These are phyloP conservation scores for Talaromyces sp. DNA, from an alignment of 2,329 filamentous ascomycete genomes.

Conservation along the genomic window DNA sequence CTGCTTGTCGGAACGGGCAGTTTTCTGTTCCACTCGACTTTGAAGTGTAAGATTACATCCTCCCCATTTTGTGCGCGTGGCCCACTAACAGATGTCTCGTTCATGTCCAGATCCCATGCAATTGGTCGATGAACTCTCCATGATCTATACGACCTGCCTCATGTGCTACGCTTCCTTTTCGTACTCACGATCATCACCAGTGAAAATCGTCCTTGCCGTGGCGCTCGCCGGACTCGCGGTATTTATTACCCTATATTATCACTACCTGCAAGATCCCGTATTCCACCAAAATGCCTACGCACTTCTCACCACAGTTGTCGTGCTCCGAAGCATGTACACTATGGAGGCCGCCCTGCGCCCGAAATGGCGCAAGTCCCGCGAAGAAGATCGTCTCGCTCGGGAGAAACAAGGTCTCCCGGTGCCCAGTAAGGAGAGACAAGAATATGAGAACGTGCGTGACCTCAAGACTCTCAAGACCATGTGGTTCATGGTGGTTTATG, in stretches of 20 bases:
- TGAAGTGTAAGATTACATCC: constrained; percentile 52
- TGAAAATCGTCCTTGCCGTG: constrained; percentile 56
- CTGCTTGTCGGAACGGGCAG: constrained; percentile 60
- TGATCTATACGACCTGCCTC: constrained; percentile 69
- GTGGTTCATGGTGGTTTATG: constrained; percentile 71
- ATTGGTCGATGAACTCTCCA: constrained; percentile 66
- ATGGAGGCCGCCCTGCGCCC: constrained; percentile 68
- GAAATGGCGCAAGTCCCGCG: constrained; percentile 49
- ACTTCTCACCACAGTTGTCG: constrained; percentile 65
- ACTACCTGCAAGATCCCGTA: constrained; percentile 73
- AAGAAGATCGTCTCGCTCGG: constrained; percentile 44
- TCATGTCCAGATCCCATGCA: constrained; percentile 54
- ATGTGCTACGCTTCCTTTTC: constrained; percentile 74
- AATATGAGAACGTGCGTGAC: constrained; percentile 55
- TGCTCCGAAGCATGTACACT: constrained; percentile 71
- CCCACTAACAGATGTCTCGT: too few relatives aligned
- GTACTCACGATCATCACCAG: constrained; percentile 56
- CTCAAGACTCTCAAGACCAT: constrained; percentile 60
- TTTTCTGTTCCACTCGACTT: constrained; percentile 61
- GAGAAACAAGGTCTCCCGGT: constrained; percentile 36
- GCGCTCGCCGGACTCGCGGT: constrained; percentile 55
- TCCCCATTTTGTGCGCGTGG: neutral
- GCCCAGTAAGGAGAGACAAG: constrained; percentile 43
- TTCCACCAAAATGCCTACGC: constrained; percentile 83
- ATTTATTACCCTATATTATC: constrained; percentile 77